Conservation (phyloP, 129 eudicot species). For the Flaveria brownii region DNA sequence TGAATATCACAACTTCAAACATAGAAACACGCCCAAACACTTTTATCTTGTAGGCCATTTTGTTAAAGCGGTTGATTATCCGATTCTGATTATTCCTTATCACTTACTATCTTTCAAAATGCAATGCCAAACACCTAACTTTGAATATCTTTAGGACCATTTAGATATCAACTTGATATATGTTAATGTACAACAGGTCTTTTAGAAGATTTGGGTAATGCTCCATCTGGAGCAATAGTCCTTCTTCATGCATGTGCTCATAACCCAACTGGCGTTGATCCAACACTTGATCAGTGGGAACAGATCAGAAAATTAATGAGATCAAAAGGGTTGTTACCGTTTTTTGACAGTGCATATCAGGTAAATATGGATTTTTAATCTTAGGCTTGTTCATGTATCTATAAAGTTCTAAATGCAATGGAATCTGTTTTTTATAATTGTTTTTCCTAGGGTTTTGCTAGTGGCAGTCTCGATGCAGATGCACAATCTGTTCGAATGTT, state of each 20-base stretch:
- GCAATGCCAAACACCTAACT: not conserved
- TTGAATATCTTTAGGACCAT: not conserved
- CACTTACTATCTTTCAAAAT: not conserved
- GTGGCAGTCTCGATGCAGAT: constrained; percentile 78
- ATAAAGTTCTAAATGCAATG: not conserved
- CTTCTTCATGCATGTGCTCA: constrained; percentile 88
- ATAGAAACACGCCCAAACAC: not conserved
- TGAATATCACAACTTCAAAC: not conserved
- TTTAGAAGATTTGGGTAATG: constrained; percentile 66
- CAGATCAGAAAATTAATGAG: constrained; percentile 63
- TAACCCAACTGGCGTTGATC: constrained; percentile 88
- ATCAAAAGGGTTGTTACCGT: constrained; percentile 68
- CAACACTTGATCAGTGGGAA: constrained; percentile 78
- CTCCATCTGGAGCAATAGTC: constrained; percentile 71
- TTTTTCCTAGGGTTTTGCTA: constrained; percentile 65
- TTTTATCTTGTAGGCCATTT: not conserved
- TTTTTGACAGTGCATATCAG: constrained; percentile 88
- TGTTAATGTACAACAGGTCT: constrained; percentile 44
- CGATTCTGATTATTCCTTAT: not conserved
- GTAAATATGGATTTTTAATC: constrained; percentile 24
- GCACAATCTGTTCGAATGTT: constrained; percentile 76
- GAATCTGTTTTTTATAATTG: not conserved
- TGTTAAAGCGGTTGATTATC: not conserved
- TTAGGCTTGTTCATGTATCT: not conserved
- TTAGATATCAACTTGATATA: constrained; percentile 13